Percentiles rank a stretch among this genome's conserved stretches.
Evolutionary conservation across 495 filamentous ascomycete species (phyloP).

Genomic region (Melanomma pulvis-pyrius): DNA sequence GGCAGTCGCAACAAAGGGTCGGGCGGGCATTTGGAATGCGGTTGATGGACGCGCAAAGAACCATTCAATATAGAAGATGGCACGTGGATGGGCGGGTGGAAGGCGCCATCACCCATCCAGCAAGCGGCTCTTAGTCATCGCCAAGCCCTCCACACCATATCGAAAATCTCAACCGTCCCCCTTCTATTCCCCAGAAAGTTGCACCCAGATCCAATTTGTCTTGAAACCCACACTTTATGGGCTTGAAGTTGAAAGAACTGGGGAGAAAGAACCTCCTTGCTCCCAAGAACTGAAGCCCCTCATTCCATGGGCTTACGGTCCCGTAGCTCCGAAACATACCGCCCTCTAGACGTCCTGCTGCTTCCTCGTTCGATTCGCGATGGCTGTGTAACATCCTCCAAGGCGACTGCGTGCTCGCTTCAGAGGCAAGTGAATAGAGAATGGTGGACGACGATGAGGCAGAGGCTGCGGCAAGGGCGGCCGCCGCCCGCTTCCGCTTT

Average conservation of each 20-base stretch:
- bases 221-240: constrained; percentile 49
- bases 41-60: no score
- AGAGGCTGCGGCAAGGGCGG: neutral
- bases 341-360: neutral
- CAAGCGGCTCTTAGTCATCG: neutral
- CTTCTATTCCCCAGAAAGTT: constrained; percentile 58
- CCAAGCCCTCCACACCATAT: neutral
- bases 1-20: no score
- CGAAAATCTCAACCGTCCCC: neutral
- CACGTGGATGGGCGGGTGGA: neutral
- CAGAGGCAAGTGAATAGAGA: constrained; percentile 1
- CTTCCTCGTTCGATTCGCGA: constrained; percentile 25
- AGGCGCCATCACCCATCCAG: neutral
- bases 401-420: constrained; percentile 30
- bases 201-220: constrained; percentile 69
- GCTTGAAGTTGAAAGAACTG: constrained; percentile 68
- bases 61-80: neutral
- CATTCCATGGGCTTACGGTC: constrained; percentile 36
- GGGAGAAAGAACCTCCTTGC: constrained; percentile 64
- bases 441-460: neutral
- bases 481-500: constrained; percentile 64
- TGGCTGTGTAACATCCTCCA: constrained; percentile 42
- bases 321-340: constrained; percentile 50
- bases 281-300: constrained; percentile 63
- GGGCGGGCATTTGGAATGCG: no score